A percentile compares a stretch with the other conserved stretches of the same genome.
Conservation (phyloP, 1,284 basidiomycete genomes). For the Wolfiporia cocos region DNA sequence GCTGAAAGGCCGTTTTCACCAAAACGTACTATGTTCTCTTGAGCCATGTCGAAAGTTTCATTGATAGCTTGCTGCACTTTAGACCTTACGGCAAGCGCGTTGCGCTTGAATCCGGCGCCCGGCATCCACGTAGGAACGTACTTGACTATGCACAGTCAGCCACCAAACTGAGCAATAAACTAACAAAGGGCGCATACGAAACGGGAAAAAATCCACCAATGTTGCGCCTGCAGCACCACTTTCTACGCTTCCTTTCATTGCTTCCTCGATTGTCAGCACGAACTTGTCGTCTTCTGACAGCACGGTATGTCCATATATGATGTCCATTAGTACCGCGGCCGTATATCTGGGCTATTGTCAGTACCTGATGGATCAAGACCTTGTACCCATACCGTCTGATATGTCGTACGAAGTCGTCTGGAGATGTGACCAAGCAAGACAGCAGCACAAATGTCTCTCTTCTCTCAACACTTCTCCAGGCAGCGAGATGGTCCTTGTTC, state of each 20-base stretch:
- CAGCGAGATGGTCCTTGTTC: constrained; percentile 13
- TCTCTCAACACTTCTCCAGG: constrained; percentile 7
- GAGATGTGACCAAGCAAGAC: background rate
- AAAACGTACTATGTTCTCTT: constrained; percentile 34
- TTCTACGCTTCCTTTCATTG: constrained; percentile 38
- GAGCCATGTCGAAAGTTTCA: constrained; percentile 45
- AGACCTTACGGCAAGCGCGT: constrained; percentile 38
- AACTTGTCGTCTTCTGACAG: constrained; percentile 20
- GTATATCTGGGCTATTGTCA: too few species aligned
- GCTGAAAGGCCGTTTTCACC: background rate
- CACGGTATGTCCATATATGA: constrained; percentile 24
- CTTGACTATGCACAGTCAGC: constrained; percentile 24
- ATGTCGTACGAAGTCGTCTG: background rate
- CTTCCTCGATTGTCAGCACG: constrained; percentile 34
- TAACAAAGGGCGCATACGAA: too few species aligned
- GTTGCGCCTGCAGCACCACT: constrained; percentile 43
- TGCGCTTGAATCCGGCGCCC: constrained; percentile 46
- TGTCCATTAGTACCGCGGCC: constrained; percentile 17
- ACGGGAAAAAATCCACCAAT: constrained; percentile 49
- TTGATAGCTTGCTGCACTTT: constrained; percentile 22
- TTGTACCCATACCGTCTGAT: background rate
- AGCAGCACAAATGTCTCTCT: background rate
- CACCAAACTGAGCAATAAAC: constrained; percentile 26
- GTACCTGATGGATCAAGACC: too few species aligned
- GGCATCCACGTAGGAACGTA: constrained; percentile 52